Percentiles rank a stretch among this genome's conserved stretches.
Evolutionary conservation across 768 basidiomycete genomes (phyloP).

Genomic region (Lanmaoa pseudosensibilis): DNA sequence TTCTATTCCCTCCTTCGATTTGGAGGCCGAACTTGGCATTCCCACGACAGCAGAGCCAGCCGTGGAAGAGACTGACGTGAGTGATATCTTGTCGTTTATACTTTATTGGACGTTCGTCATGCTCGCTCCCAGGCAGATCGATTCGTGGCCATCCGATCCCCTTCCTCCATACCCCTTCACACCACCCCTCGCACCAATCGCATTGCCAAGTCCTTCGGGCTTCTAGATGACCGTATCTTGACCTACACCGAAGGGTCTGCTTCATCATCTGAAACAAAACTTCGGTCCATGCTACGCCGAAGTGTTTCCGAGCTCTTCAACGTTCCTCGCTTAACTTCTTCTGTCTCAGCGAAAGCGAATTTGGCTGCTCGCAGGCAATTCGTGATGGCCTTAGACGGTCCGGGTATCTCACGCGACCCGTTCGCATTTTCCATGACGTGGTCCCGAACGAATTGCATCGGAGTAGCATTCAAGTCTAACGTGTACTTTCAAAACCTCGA

Average conservation of each 20-base stretch:
- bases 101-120: conserved; percentile 1
- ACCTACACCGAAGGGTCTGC: conserved; percentile 46
- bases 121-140: conserved; percentile 49
- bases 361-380: conserved; percentile 55
- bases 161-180: conserved; percentile 52
- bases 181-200: conserved; percentile 67
- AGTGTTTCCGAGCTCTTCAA: conserved; percentile 54
- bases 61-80: conserved; percentile 32
- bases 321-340: conserved; percentile 27
- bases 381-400: conserved; percentile 61
- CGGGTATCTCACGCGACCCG: conserved; percentile 53
- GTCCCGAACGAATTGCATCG: conserved; percentile 59
- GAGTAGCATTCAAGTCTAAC: conserved; percentile 58
- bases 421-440: conserved; percentile 62
- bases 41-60: conserved; percentile 15
- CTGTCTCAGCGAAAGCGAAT: conserved; percentile 58
- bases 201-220: conserved; percentile 61
- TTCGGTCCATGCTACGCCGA: conserved; percentile 49
- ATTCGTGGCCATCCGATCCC: conserved; percentile 57
- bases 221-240: conserved; percentile 55
- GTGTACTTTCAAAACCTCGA: conserved; percentile 65
- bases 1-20: conserved; percentile 40
- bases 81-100: conserved; percentile 5
- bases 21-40: conserved; percentile 35
- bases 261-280: conserved; percentile 38